phyloP scores from a whole-genome alignment of 768 basidiomycete genomes.

The Mycena vulgaris region DNA sequence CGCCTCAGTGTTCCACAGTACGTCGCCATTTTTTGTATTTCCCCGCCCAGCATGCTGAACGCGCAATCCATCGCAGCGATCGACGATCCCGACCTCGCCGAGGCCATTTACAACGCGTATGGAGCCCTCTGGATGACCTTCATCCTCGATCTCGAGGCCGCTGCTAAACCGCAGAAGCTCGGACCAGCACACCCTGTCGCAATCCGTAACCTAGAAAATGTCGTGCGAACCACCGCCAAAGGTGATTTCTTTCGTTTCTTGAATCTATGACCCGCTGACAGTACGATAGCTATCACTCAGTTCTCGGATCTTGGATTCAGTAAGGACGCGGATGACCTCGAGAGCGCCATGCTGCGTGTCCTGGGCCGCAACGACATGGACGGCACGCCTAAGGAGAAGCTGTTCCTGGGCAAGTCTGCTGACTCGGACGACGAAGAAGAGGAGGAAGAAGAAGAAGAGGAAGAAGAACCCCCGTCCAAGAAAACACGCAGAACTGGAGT shows the following conservation, averaged over 20 bases:
- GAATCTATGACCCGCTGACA: too few species aligned
- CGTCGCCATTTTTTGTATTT: too few species aligned
- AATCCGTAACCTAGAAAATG: conserved; percentile 32
- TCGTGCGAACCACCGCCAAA: conserved; percentile 27
- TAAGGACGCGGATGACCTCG: conserved; percentile 16
- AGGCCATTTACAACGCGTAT: conserved; percentile 29
- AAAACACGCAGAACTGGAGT: conserved; percentile 5
- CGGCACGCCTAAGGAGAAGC: conserved; percentile 28
- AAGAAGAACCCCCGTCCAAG: background rate
- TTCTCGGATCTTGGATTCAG: conserved; percentile 21
- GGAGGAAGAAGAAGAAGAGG: conserved; percentile 19
- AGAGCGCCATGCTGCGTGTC: conserved; percentile 28
- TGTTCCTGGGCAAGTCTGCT: conserved; percentile 23
- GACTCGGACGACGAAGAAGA: conserved; percentile 24
- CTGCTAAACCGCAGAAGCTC: conserved; percentile 32
- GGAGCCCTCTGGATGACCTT: conserved; percentile 34
- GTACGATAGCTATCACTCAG: conserved; percentile 7
- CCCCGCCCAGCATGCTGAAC: too few species aligned
- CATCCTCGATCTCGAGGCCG: conserved; percentile 31
- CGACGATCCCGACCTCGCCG: conserved; percentile 30
- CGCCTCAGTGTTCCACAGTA: conserved; percentile 24
- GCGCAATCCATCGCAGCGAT: conserved; percentile 4
- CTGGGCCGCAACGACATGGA: conserved; percentile 35
- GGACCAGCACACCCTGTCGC: conserved; percentile 22
- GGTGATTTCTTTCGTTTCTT: background rate